These are phyloP conservation scores for Bretschneidera sinensis DNA, from an alignment of 345 rosid species.

Conservation along the genomic window DNA sequence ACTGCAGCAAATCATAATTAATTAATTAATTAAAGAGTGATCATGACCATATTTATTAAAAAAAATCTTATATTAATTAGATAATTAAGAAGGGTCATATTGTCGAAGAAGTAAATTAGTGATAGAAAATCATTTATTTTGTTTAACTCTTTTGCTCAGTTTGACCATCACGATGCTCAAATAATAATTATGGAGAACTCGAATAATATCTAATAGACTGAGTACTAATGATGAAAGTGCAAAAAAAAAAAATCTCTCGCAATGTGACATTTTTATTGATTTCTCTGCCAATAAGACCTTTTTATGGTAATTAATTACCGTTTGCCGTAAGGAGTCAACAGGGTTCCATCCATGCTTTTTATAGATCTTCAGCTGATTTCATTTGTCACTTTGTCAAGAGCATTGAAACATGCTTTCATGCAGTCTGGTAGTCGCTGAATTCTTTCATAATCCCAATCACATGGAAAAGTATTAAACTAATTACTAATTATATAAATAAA, in stretches of 20 bases:
- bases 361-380: constrained; percentile 34
- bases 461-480: neutral
- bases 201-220: too few species aligned
- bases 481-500: neutral
- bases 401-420: constrained; percentile 42
- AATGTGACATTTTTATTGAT: too few species aligned
- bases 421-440: constrained; percentile 29
- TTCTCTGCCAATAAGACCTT: neutral
- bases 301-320: constrained; percentile 22
- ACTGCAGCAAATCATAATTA: constrained; percentile 31
- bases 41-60: neutral
- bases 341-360: constrained; percentile 38
- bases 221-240: too few species aligned
- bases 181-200: too few species aligned
- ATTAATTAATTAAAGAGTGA: neutral
- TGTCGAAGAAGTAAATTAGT: too few species aligned
- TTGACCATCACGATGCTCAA: too few species aligned
- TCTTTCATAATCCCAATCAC: constrained; percentile 39
- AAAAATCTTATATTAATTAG: too few species aligned
- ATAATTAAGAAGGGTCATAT: too few species aligned
- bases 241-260: too few species aligned
- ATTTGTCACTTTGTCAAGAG: constrained; percentile 32
- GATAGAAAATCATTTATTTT: too few species aligned
- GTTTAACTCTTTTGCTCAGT: too few species aligned
- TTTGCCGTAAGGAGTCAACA: constrained; percentile 27